Evolutionary conservation across 2,329 filamentous ascomycete genomes (phyloP), one percentile per base, ranked within the genome.

Genomic region (Fusarium lyarnte): DNA sequence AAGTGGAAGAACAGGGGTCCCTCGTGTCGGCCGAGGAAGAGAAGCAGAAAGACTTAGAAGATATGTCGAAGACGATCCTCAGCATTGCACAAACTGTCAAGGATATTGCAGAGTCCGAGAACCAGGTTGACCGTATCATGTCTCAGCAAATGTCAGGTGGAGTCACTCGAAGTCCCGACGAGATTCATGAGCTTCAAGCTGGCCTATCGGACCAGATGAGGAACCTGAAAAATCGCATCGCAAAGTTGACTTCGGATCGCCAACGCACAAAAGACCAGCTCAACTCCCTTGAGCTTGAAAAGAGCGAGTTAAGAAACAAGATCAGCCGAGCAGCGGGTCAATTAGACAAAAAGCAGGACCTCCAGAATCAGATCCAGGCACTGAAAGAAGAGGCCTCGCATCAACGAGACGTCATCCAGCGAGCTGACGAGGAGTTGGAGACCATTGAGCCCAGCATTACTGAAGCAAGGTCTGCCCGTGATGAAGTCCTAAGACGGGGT

Each of bases 161-260:
- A 31, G 81, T 87, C 14, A 88, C 89, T 19, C 90, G 93, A 69
- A 93, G 93, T 35, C 87, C 94, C 11, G 93, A 97, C 59, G 93
- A 96, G 73, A 94, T 98, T 58, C 93, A 96, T 75, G 91, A 93
- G 58, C 89, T 94, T 52, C 89, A 94, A 69, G 89, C 90, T 52
- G 82, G 84, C 23, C 87, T 91, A 62, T 88, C 88, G 25, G 93
- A 94, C 67, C 90, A 93, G 78, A 87, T 90, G 73, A 89, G 91
- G 60, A 83, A 83, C 27, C 82, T 90, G 33, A 94, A 93, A 78
- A 85, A 85, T 45, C 87, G 85, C 46, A 86, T 95, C 17, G 82
- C 87, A 11, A 93, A 92, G 75, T 82, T 97, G 36, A 89, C 87
- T 2, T 84, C 83, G 17, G 93, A 96, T 38, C 91, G 89, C 73